A percentile compares a stretch with the other conserved stretches of the same genome.
Evolutionary conservation across 2,329 filamentous ascomycete species (phyloP).

Genomic region (Aureobasidium sp.): DNA sequence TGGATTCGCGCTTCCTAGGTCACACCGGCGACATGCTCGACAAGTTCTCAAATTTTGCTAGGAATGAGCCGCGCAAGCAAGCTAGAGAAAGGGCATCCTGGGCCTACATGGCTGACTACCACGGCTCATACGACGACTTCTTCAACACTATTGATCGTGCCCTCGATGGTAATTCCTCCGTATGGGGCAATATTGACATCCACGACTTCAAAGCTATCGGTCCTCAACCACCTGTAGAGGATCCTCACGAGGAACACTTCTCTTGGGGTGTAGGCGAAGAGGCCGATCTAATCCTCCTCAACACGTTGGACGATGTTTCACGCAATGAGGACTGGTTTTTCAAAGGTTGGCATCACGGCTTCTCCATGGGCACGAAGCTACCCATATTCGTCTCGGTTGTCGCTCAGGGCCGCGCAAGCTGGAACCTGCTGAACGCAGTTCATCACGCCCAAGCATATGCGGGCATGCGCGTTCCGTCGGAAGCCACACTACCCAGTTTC

Average conservation of each 20-base stretch:
- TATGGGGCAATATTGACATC: constrained; percentile 28
- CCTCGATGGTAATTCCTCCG: constrained; percentile 22
- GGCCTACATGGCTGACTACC: constrained; percentile 42
- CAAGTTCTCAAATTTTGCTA: constrained; percentile 47
- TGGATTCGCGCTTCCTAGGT: constrained; percentile 67
- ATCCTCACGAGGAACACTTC: constrained; percentile 60
- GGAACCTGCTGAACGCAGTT: constrained; percentile 24
- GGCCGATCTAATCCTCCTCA: constrained; percentile 53
- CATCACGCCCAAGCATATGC: constrained; percentile 26
- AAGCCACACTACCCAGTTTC: constrained; percentile 29
- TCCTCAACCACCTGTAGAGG: constrained; percentile 58
- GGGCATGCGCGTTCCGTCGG: constrained; percentile 26
- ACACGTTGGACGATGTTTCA: constrained; percentile 12
- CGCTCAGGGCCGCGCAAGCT: constrained; percentile 27
- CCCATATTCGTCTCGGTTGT: constrained; percentile 30
- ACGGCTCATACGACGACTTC: constrained; percentile 40
- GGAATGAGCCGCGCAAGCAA: constrained; percentile 45
- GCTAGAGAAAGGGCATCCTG: constrained; percentile 47
- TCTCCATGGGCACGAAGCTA: constrained; percentile 18
- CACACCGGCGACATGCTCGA: constrained; percentile 70
- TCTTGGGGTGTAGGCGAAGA: constrained; percentile 80
- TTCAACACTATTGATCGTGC: constrained; percentile 23
- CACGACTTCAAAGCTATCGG: constrained; percentile 56
- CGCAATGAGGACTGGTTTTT: constrained; percentile 26
- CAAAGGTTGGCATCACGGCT: constrained; percentile 24